Base-by-base conservation (phyloP, 2,329 filamentous ascomycete species). In the Claviceps pazoutovae region DNA sequence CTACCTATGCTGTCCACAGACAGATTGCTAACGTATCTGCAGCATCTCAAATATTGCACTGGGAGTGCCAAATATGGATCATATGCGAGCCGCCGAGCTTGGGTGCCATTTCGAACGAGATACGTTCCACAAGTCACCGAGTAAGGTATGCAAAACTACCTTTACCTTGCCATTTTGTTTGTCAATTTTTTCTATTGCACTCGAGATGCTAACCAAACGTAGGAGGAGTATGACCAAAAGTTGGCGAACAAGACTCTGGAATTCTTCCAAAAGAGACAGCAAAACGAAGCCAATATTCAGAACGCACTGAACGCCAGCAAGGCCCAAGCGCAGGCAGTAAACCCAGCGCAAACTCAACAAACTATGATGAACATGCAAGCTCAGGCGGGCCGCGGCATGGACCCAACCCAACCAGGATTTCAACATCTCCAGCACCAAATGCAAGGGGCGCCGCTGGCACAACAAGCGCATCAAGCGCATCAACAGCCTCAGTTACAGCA, bases 341-440 rank as follows among this genome's bases (percentile, higher is more conserved):
- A 66, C 57, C 68, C 38, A 43, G 69, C 47, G 11, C 47, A 49
- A 7, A 68, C 68, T 1, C 70, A 74, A 55, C 30, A 61, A 55
- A 67, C 75, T 51, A 69, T 79, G 67, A 72, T 79, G 69, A 76
- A 70, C 53, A 72, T 79, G 68, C 74, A 74, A 54, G 69, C 67
- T 14, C 71, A 76, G 55, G 74, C 79, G 68, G 69, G 71, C 42
- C 71, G 77, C 38, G 71, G 70, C 14, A 72, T 76, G 64, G 70
- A 68, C 0, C 76, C 75, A 58, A 69, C 67, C 7, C 64, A 76
- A 54, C 76, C 73, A 58, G 72, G 70, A 1, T 81, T 82, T 53
- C 78, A 78, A 54, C 73, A 76, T 47, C 69, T 81, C 38, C 78
- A 79, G 53, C 77, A 79, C 51, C 75, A 72, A 51, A 79, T 80